A percentile compares a stretch with the other conserved stretches of the same genome.
These are phyloP conservation scores for Scutellaria galericulata DNA, from an alignment of 257 asterid species.

Conservation along the genomic window DNA sequence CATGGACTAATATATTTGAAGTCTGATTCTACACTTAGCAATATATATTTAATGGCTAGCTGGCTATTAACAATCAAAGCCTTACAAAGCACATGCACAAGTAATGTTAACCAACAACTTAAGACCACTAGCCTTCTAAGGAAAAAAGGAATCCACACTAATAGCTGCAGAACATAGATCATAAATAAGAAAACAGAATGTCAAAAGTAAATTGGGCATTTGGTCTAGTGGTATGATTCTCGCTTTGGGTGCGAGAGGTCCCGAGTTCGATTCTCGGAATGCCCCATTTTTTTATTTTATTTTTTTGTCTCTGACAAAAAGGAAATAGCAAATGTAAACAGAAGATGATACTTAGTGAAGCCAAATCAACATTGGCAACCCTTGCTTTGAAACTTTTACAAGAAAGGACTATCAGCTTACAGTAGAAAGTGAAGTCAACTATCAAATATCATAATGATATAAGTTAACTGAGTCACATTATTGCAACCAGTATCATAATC, in stretches of 20 bases:
- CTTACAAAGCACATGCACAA: too few relatives aligned
- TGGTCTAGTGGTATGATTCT: constrained; percentile 98
- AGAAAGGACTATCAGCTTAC: not conserved
- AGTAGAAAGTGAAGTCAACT: not conserved
- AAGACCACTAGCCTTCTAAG: too few relatives aligned
- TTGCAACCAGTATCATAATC: not conserved
- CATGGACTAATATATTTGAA: too few relatives aligned
- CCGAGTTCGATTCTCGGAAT: constrained; percentile 79
- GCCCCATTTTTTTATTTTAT: constrained; percentile 34
- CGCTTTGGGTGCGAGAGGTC: constrained; percentile 97
- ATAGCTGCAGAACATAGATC: not conserved
- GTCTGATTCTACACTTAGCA: too few relatives aligned
- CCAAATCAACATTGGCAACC: not conserved
- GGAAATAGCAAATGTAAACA: not conserved
- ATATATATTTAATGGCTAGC: too few relatives aligned
- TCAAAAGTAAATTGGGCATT: constrained; percentile 52
- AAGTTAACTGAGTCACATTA: not conserved
- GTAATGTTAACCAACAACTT: too few relatives aligned
- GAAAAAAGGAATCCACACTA: too few relatives aligned
- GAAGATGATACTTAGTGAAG: not conserved
- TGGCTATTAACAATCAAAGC: too few relatives aligned
- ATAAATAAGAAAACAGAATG: not conserved
- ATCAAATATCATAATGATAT: not conserved
- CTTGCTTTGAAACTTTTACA: not conserved
- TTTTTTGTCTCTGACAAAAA: not conserved